Percentiles rank a stretch among this genome's conserved stretches.
Conservation (phyloP, 805 yeast genomes). For the Myxozyma monticola region DNA sequence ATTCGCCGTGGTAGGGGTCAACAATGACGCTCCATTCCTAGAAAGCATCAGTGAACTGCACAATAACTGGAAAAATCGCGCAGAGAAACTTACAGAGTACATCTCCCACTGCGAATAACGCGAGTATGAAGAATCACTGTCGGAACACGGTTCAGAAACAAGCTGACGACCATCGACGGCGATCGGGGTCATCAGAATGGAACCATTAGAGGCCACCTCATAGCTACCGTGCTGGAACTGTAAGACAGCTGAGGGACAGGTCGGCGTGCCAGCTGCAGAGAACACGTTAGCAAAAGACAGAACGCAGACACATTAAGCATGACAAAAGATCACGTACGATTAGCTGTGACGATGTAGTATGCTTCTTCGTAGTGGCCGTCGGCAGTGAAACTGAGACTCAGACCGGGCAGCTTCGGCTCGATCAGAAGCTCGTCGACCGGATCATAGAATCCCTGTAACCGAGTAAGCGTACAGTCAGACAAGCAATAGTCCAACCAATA, state of each 20-base stretch:
- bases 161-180: slow-evolving; percentile 91
- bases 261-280: slow-evolving; percentile 53
- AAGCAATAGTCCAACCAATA: too few relatives aligned
- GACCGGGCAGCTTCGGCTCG: slow-evolving; percentile 95
- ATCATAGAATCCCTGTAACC: slow-evolving; percentile 65
- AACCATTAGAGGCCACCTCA: slow-evolving; percentile 60
- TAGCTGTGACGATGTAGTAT: slow-evolving; percentile 69
- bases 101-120: slow-evolving; percentile 65
- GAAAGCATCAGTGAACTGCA: background rate
- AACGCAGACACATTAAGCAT: too few relatives aligned
- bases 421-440: slow-evolving; percentile 92
- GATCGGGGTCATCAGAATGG: slow-evolving; percentile 68
- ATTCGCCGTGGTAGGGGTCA: slow-evolving; percentile 82
- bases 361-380: slow-evolving; percentile 95
- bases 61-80: background rate
- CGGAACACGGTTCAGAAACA: slow-evolving; percentile 82
- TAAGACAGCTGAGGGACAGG: slow-evolving; percentile 79
- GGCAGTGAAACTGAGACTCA: slow-evolving; percentile 85
- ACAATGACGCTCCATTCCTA: slow-evolving; percentile 49
- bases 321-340: slow-evolving; percentile 45
- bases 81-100: slow-evolving; percentile 13
- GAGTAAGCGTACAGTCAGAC: too few relatives aligned
- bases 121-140: slow-evolving; percentile 46
- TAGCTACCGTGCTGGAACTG: slow-evolving; percentile 90
- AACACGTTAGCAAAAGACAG: background rate